phyloP scores from a whole-genome alignment of 208 protist genomes.

The Lotmaria passim region DNA sequence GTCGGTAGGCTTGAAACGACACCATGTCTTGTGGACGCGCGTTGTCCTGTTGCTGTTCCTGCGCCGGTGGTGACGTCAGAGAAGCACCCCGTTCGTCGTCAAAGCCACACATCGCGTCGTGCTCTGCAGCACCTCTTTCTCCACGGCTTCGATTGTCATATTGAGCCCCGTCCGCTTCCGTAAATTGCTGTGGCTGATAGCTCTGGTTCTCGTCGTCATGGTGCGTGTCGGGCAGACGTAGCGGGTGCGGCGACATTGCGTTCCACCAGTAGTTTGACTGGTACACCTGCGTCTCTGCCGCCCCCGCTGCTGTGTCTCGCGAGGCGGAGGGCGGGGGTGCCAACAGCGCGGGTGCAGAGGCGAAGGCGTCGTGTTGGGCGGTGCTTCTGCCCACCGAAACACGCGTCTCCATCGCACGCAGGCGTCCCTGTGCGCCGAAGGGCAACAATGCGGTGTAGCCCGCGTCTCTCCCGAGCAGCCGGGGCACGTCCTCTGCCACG shows the following conservation, averaged over 20 bases:
- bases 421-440: conserved; percentile 19
- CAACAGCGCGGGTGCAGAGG: neutral
- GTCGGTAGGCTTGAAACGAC: conserved; percentile 18
- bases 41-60: conserved; percentile 2
- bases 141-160: too few species aligned
- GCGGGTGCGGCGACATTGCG: conserved; percentile 25
- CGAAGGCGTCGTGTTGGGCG: neutral
- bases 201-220: neutral
- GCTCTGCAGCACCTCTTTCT: neutral
- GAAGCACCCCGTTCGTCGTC: neutral
- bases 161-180: neutral
- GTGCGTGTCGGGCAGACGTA: conserved; percentile 5
- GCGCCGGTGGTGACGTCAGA: neutral
- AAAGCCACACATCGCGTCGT: neutral
- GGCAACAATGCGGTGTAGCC: conserved; percentile 25
- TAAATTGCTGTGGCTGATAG: neutral
- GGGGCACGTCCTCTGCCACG: conserved; percentile 26
- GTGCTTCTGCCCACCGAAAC: conserved; percentile 17
- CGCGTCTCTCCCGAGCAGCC: conserved; percentile 5
- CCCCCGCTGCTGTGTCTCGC: too few species aligned
- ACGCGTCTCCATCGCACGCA: conserved; percentile 22
- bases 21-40: neutral
- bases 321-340: too few species aligned
- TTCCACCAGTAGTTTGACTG: conserved; percentile 30
- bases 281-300: conserved; percentile 11